Base-by-base conservation (phyloP, 1,139 yeast genomes). In the Zygoascus hellenicus region DNA sequence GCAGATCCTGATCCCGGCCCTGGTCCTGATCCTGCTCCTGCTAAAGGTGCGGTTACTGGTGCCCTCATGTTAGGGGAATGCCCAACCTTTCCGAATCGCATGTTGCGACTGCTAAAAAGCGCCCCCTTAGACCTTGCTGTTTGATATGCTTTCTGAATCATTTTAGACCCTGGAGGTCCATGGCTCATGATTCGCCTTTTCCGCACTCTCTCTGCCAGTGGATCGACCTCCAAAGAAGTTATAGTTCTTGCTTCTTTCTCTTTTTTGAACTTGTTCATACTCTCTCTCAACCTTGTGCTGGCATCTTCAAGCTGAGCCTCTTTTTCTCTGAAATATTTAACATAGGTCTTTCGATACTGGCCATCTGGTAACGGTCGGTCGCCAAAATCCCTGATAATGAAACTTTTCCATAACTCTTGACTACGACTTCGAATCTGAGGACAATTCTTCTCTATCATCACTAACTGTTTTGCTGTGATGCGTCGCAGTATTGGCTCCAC, bases 331-430 rank as follows among this genome's bases (percentile, higher is more conserved):
- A 51, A 45, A 42, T 58, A 57, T 42, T 52, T 51, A 13, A 41
- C 48, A 48, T 61, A 61, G 2, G 50, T 41, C 42, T 51, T 48
- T 26, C 58, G 50, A 43, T 34, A 58, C 15, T 50, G 39, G 4
- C 48, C 36, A 7, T 49, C 42, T 3, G 65, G 64, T 5, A 58
- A 37, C 2, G 58, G 58, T 32, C 60, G 43, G 28, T 58, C 54
- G n/a, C 55, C 48, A 42, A 61, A 61, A 41, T 61, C 65, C 33
- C 57, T 50, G 26, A n/a, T 35, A n/a, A 61, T 45, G 30, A 60
- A 48, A 7, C 22, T 17, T 26, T 47, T 48, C 65, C 65, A 61
- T 31, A 61, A 32, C 11, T 49, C 56, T 11, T 50, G 59, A 1
- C 64, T 50, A 13, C 51, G 48, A 7, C 45, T 46, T 3, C 47